Base-by-base conservation (phyloP, 306 rosid species). In the Potentilla sterilis region DNA sequence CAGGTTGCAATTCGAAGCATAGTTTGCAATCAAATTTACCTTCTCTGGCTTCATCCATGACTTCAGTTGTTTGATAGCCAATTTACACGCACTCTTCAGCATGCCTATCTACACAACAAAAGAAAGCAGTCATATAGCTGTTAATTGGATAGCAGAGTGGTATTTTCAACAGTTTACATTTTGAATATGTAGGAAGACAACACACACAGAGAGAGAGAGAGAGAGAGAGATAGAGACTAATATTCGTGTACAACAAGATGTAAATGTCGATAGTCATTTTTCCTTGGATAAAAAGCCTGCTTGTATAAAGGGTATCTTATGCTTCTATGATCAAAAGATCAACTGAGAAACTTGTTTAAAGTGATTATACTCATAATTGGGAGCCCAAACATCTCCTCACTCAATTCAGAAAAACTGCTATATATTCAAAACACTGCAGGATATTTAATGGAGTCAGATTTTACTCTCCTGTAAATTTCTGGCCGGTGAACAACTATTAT, bases 21-120 rank as follows among this genome's bases (percentile, higher is more conserved):
- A 77, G 72, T 35, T 70, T 65, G 68, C 62, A 65, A 72, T 0
- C 82, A 73, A 65, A 67, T 28, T 63, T 81, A 92, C 99, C 96
- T 89, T 96, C 73, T 96, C 97, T 22, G 99, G 85, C 65, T 35
- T 42, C 92, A 96, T 89, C 99, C 99, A 96, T 14, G 65, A 75
- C 74, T 83, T 88, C 73, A 96, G 79, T 77, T 84, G 80, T 75
- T 88, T 92, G 52, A 96, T 79, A 22, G 93, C 82, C 34, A 54
- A 34, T 70, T 77, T 84, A 70, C 93, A 90, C 12, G 99, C 79
- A 78, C 54, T 82, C 80, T 87, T 96, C 66, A 92, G 55, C 92
- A 92, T 80, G 54, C 84, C 81, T 83, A 92, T 73, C 99, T 96
- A 89, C 85, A 79, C 44, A 73, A 58, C 64, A 85, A 81, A 46